Evolutionary conservation across 305 asterid species (phyloP).

Genomic region (Solanum aculeatissimum): DNA sequence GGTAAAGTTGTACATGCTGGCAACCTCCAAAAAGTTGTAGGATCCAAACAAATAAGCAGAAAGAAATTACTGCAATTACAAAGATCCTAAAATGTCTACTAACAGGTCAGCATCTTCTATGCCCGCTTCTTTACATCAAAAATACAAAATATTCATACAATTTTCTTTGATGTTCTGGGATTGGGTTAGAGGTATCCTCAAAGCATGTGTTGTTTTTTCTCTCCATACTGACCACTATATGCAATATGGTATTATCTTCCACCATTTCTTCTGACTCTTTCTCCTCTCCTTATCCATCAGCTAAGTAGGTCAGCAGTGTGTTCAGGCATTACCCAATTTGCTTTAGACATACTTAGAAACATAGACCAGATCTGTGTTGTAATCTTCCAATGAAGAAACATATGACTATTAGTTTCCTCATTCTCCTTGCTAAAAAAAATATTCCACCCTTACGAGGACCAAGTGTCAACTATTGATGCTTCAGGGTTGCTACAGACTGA

Average conservation of each 20-base stretch:
- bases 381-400: not conserved
- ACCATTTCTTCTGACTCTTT: not conserved
- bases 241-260: not conserved
- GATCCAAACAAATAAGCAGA: not conserved
- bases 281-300: not conserved
- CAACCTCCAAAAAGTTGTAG: not conserved
- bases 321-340: not conserved
- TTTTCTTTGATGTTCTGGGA: not conserved
- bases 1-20: not conserved
- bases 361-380: not conserved
- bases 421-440: not conserved
- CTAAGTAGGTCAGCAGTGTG: not conserved
- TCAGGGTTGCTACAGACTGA: not conserved
- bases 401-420: not conserved
- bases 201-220: not conserved
- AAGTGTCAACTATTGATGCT: not conserved
- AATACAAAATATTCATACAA: not conserved
- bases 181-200: not conserved
- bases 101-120: not conserved
- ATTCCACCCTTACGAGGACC: not conserved
- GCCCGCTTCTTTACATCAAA: not conserved
- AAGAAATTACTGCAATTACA: not conserved
- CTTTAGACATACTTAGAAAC: not conserved
- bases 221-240: not conserved
- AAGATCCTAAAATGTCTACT: not conserved